Evolutionary conservation across 345 rosid genomes (phyloP), one percentile per base, ranked within the genome.

Genomic region (Lepidium aucheri): DNA sequence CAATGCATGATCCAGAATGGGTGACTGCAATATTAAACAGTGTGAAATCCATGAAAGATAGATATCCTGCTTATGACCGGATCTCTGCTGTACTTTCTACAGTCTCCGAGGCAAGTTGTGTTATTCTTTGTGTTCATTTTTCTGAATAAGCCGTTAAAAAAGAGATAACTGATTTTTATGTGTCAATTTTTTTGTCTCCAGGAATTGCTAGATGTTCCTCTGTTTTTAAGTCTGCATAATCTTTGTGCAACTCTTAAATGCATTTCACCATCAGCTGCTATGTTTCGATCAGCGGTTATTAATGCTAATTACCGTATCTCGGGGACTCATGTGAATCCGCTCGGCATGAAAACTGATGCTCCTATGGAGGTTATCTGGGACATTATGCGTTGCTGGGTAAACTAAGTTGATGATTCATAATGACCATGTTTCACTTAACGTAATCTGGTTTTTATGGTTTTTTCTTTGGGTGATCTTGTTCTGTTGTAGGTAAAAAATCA

Each of bases 311-410:
- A 86, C 77, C 83, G 79, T 4, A 85, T 90, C 51, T 93, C 96
- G 3, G 99, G 97, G 54, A 81, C 95, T 36, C 99, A 93, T 68
- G 97, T 86, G 51, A 85, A 86, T 54, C 95, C 96, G 0, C 73
- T 93, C 15, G 99, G 99, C 45, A 77, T 88, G 68, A 93, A 93
- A 79, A 85, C 97, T 4, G 90, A 93, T 83, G 97, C 99, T 60
- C 96, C 99, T 18, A 93, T 93, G 99, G 86, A 84, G 22, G 83
- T 90, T 74, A 85, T 93, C 58, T 93, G 98, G 97, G 96, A 93
- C 79, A 90, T 90, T 51, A 90, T 93, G 98, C 91, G 96, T 42
- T 84, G 90, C 82, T 93, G 98, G 97, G 98, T 93, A 85, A 57
- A 79, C 85, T 24, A 79, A 82, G 18, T 70, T 84, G 20, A 87